Conservation (phyloP, 495 filamentous ascomycete species). For the Lineolata rhizophorae region DNA sequence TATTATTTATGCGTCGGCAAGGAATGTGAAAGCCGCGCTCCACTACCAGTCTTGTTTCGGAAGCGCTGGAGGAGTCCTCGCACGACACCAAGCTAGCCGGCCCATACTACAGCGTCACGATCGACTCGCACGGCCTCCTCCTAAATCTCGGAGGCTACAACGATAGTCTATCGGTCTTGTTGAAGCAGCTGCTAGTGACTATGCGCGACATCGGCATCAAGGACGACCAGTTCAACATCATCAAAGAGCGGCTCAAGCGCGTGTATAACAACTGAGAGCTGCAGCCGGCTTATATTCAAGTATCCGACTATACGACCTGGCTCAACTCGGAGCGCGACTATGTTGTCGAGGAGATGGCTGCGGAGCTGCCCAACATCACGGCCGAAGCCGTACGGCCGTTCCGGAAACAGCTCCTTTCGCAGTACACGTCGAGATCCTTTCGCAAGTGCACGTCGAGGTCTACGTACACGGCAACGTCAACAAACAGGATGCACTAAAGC, state of each 20-base stretch:
- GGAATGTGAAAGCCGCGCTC: conserved; percentile 50
- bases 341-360: conserved; percentile 59
- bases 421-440: too few species aligned
- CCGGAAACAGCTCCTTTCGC: conserved; percentile 57
- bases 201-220: conserved; percentile 71
- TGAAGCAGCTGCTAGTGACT: conserved; percentile 73
- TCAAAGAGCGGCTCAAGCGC: conserved; percentile 66
- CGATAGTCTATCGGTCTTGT: conserved; percentile 77
- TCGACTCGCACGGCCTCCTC: conserved; percentile 49
- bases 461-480: conserved; percentile 84
- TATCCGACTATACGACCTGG: conserved; percentile 67
- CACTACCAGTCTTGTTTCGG: conserved; percentile 78
- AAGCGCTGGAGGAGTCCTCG: conserved; percentile 81
- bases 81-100: conserved; percentile 93
- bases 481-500: conserved; percentile 79
- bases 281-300: conserved; percentile 71
- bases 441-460: conserved; percentile 71
- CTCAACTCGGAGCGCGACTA: conserved; percentile 55
- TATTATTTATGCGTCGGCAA: conserved; percentile 51
- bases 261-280: conserved; percentile 70
- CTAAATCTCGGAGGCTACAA: conserved; percentile 79
- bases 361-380: conserved; percentile 53
- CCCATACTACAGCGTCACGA: conserved; percentile 55
- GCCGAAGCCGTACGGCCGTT: conserved; percentile 53
- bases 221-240: conserved; percentile 69